Evolutionary conservation across 2,329 filamentous ascomycete species (phyloP).

Genomic region (Curvularia hawaiiensis): DNA sequence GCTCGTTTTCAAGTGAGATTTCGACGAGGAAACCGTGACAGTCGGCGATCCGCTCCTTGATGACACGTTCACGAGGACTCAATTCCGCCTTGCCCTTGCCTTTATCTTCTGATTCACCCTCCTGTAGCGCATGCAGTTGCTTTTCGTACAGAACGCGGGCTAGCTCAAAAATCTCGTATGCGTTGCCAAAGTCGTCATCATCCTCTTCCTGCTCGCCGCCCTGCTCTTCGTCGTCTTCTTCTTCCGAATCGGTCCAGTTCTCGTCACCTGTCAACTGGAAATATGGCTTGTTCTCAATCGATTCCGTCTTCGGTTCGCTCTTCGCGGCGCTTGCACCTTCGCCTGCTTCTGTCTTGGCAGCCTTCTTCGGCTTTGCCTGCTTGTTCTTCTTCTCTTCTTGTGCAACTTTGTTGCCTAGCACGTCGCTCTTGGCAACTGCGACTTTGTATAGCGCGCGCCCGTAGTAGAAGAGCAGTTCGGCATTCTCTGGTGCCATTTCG

Average conservation of each 20-base stretch:
- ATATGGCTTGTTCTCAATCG: slow-evolving; percentile 70
- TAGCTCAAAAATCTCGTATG: slow-evolving; percentile 68
- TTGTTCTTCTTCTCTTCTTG: slow-evolving; percentile 61
- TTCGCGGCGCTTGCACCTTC: slow-evolving; percentile 38
- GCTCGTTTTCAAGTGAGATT: slow-evolving; percentile 96
- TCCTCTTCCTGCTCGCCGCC: slow-evolving; percentile 56
- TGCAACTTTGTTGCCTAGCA: slow-evolving; percentile 81
- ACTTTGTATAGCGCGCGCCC: slow-evolving; percentile 93
- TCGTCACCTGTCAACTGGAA: slow-evolving; percentile 96
- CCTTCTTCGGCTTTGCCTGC: slow-evolving; percentile 57
- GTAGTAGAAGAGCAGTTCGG: slow-evolving; percentile 92
- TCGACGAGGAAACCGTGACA: slow-evolving; percentile 94
- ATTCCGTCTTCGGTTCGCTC: slow-evolving; percentile 52
- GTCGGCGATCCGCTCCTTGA: slow-evolving; percentile 85
- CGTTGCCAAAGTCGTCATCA: slow-evolving; percentile 67
- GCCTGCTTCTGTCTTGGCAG: slow-evolving; percentile 47
- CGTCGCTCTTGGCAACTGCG: slow-evolving; percentile 91
- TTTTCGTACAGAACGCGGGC: slow-evolving; percentile 64
- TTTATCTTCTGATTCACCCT: slow-evolving; percentile 45
- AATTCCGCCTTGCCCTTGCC: slow-evolving; percentile 54
- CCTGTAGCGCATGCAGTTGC: slow-evolving; percentile 56
- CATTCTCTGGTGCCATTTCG: slow-evolving; percentile 88
- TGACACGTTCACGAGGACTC: slow-evolving; percentile 38
- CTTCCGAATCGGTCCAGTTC: slow-evolving; percentile 80
- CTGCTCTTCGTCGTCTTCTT: slow-evolving; percentile 67